Evolutionary conservation across 768 basidiomycete genomes (phyloP).

Genomic region (Cystofilobasidium macerans): DNA sequence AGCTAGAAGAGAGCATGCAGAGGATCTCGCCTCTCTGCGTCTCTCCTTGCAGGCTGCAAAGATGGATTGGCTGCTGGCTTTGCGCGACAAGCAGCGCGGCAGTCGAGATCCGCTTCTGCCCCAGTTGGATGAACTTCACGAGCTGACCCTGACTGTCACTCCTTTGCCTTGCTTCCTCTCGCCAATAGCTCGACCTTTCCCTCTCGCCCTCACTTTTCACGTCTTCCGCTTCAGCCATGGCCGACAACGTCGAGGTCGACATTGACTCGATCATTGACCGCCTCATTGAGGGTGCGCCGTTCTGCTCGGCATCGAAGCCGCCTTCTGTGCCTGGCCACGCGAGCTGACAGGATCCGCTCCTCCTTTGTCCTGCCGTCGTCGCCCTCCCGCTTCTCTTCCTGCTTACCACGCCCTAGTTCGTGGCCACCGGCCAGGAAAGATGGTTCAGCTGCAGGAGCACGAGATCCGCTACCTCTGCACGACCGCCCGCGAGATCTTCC

Average conservation of each 20-base stretch:
- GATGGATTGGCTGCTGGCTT: too few species aligned
- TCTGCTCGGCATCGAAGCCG: constrained; percentile 1
- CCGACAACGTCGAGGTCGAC: constrained; percentile 48
- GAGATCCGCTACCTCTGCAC: constrained; percentile 99
- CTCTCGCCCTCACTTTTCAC: not conserved
- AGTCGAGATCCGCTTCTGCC: too few species aligned
- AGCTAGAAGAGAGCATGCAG: too few species aligned
- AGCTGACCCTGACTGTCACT: too few species aligned
- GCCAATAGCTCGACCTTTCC: too few species aligned
- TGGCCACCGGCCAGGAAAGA: constrained; percentile 96
- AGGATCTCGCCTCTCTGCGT: too few species aligned
- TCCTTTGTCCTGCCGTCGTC: too few species aligned
- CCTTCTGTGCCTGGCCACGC: not conserved
- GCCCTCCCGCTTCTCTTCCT: not conserved
- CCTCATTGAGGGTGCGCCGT: constrained; percentile 91
- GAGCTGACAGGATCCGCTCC: too few species aligned
- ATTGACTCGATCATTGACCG: constrained; percentile 99
- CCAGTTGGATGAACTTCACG: too few species aligned
- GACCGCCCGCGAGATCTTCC: constrained; percentile 97
- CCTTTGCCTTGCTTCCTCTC: not conserved
- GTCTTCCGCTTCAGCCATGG: not conserved
- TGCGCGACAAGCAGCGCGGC: too few species aligned
- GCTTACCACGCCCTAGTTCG: too few species aligned
- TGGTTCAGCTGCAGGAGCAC: constrained; percentile 94
- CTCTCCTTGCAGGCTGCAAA: too few species aligned